phyloP scores from a whole-genome alignment of 176 grass and related monocot species.

The Tuctoria greenei region DNA sequence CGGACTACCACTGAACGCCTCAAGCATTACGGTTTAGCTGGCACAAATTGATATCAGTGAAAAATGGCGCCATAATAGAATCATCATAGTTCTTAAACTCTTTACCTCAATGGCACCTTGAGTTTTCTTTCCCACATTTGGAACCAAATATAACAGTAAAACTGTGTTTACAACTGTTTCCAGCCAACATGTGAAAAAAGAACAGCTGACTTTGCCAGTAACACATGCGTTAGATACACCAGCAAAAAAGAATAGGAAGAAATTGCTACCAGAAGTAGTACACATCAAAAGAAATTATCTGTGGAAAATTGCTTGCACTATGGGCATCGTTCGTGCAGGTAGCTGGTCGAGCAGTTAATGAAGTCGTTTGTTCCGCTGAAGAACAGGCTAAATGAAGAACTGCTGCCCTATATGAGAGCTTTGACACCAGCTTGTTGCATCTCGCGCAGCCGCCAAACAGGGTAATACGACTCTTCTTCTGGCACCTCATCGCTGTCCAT shows the following conservation, averaged over 20 bases:
- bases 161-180: background rate
- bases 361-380: background rate
- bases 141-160: background rate
- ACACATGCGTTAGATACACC: background rate
- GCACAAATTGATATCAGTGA: too few relatives aligned
- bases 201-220: slow-evolving; percentile 1
- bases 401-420: slow-evolving; percentile 72
- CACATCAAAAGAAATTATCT: slow-evolving; percentile 16
- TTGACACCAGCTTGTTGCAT: slow-evolving; percentile 73
- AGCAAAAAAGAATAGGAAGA: background rate
- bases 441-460: slow-evolving; percentile 84
- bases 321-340: background rate
- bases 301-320: slow-evolving; percentile 31
- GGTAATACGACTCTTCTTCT: slow-evolving; percentile 73
- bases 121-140: background rate
- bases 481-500: slow-evolving; percentile 69
- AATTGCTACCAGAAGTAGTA: background rate
- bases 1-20: too few relatives aligned
- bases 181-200: slow-evolving; percentile 27
- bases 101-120: too few relatives aligned
- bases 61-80: too few relatives aligned
- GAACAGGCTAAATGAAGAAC: background rate
- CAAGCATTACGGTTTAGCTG: too few relatives aligned
- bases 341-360: background rate
- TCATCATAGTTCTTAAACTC: too few relatives aligned